phyloP scores from a whole-genome alignment of 2,329 filamentous ascomycete species.

The Sordariomycetes sp. region DNA sequence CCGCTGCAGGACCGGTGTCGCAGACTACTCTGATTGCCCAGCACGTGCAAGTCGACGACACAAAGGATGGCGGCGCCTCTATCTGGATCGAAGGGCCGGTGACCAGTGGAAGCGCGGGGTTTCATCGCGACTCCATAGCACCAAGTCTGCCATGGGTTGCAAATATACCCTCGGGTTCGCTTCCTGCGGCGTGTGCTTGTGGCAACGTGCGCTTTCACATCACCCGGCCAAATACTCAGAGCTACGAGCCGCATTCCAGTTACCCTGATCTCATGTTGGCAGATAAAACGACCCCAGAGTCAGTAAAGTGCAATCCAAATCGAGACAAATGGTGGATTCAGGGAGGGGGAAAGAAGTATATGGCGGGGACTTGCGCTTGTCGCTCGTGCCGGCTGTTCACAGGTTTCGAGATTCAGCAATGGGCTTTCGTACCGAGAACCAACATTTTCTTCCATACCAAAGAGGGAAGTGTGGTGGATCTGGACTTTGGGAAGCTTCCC shows the following conservation, averaged over 20 bases:
- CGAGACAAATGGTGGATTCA: conserved; percentile 54
- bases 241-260: conserved; percentile 31
- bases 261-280: conserved; percentile 46
- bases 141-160: too few relatives aligned
- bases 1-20: background rate
- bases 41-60: conserved; percentile 17
- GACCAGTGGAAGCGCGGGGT: too few relatives aligned
- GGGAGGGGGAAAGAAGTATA: conserved; percentile 36
- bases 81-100: conserved; percentile 13
- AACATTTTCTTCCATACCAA: conserved; percentile 40
- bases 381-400: conserved; percentile 49
- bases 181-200: conserved; percentile 17
- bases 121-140: too few relatives aligned
- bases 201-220: conserved; percentile 45
- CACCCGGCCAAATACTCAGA: conserved; percentile 40
- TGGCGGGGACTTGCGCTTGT: conserved; percentile 53
- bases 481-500: conserved; percentile 25
- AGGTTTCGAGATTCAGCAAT: conserved; percentile 56
- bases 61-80: conserved; percentile 26
- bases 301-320: conserved; percentile 27
- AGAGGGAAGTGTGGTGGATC: conserved; percentile 6
- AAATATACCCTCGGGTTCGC: too few relatives aligned
- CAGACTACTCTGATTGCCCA: background rate
- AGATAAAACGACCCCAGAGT: conserved; percentile 24
- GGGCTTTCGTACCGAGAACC: conserved; percentile 54